Percentiles rank a stretch among this genome's conserved stretches.
Conservation (phyloP, 768 basidiomycete species). For the Strobilomyces echinocephalus region DNA sequence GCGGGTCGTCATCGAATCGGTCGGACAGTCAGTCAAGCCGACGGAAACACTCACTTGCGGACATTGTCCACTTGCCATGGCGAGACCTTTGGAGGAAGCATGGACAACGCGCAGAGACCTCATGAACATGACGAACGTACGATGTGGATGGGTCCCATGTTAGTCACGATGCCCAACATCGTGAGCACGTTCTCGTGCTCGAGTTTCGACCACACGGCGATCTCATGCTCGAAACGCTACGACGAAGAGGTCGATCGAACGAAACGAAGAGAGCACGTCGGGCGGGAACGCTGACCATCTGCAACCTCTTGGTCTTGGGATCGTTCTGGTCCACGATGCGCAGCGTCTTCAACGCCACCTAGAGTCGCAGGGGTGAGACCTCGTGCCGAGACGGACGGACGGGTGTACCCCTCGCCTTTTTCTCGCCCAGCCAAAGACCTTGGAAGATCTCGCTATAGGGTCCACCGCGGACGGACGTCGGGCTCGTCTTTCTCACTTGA, state of each 20-base stretch:
- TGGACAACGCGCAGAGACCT: not conserved
- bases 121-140: slow-evolving; percentile 20
- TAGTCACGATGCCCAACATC: slow-evolving; percentile 55
- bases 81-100: slow-evolving; percentile 41
- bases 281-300: slow-evolving; percentile 15
- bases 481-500: slow-evolving; percentile 39
- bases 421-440: slow-evolving; percentile 51
- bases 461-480: slow-evolving; percentile 45
- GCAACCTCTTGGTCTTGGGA: slow-evolving; percentile 39
- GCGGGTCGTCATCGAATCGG: not conserved
- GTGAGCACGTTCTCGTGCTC: slow-evolving; percentile 41
- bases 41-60: slow-evolving; percentile 36
- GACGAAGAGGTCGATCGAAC: not conserved
- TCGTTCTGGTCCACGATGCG: slow-evolving; percentile 44
- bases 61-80: slow-evolving; percentile 61
- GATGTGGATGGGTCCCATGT: slow-evolving; percentile 50
- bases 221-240: slow-evolving; percentile 56
- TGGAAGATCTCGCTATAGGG: slow-evolving; percentile 51
- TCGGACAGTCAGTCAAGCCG: not conserved
- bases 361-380: not conserved
- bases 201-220: slow-evolving; percentile 49
- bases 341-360: slow-evolving; percentile 58
- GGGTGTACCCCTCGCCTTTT: slow-evolving; percentile 37
- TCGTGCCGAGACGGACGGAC: not conserved
- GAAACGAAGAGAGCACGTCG: not conserved